A percentile compares a stretch with the other conserved stretches of the same genome.
Conservation (phyloP, 2,329 filamentous ascomycete genomes). For the Camillea tinctor region DNA sequence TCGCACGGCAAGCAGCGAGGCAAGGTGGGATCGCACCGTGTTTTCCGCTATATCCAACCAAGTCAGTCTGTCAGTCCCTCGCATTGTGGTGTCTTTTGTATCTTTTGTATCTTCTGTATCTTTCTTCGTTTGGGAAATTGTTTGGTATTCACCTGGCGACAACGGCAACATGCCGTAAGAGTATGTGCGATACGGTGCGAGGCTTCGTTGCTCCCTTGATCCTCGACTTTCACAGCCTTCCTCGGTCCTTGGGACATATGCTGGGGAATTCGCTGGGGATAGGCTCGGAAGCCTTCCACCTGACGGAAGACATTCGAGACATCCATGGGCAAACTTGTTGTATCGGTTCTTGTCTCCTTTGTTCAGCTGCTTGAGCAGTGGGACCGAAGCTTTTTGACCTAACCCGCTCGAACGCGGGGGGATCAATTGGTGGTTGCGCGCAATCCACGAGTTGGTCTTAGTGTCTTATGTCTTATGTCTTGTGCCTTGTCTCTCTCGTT, state of each 20-base stretch:
- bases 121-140: too few species aligned
- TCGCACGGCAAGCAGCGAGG: conserved; percentile 92
- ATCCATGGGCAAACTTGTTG: conserved; percentile 48
- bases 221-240: conserved; percentile 36
- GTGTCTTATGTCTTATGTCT: too few species aligned
- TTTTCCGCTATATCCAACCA: conserved; percentile 69
- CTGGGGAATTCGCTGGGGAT: conserved; percentile 40
- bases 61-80: too few species aligned
- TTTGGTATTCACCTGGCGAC: conserved; percentile 63
- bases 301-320: conserved; percentile 59
- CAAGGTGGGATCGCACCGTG: conserved; percentile 88
- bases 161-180: conserved; percentile 76
- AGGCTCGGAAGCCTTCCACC: conserved; percentile 46
- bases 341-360: conserved; percentile 6
- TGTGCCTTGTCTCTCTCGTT: too few species aligned
- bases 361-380: conserved; percentile 2
- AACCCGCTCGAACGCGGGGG: conserved; percentile 19
- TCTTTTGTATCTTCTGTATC: too few species aligned
- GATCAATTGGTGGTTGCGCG: conserved; percentile 24
- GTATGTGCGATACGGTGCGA: conserved; percentile 71
- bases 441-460: conserved; percentile 15
- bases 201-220: conserved; percentile 49
- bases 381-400: conserved; percentile 14
- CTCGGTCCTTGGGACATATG: conserved; percentile 27
- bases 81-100: too few species aligned